A percentile compares a stretch with the other conserved stretches of the same genome.
Evolutionary conservation across 257 asterid species (phyloP).

Genomic region (Apocynum venetum): DNA sequence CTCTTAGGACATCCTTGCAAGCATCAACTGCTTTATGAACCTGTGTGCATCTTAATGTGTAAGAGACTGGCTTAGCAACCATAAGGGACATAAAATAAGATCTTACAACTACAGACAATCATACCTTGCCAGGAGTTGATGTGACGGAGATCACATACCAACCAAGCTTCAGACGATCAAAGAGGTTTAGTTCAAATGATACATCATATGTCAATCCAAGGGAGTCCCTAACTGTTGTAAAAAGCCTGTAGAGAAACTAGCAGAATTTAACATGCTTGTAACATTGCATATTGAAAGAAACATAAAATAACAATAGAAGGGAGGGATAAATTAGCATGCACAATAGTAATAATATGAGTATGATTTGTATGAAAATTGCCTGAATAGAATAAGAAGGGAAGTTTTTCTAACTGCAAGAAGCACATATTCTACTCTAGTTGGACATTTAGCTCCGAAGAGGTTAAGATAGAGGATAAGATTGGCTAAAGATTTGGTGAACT

Average conservation of each 20-base stretch:
- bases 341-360: background rate
- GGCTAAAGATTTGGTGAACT: background rate
- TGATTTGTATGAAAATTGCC: background rate
- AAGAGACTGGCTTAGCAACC: conserved; percentile 19
- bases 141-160: conserved; percentile 98
- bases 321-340: background rate
- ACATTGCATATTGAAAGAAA: background rate
- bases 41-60: conserved; percentile 35
- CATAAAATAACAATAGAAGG: background rate
- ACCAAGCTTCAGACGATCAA: conserved; percentile 96
- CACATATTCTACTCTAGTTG: background rate
- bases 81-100: conserved; percentile 13
- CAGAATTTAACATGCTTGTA: background rate
- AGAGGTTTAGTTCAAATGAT: conserved; percentile 92
- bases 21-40: conserved; percentile 99
- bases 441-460: background rate
- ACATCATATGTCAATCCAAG: conserved; percentile 98
- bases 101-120: background rate
- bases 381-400: background rate
- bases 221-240: conserved; percentile 97
- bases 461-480: background rate
- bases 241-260: conserved; percentile 54
- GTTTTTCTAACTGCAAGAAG: background rate
- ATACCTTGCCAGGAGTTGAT: conserved; percentile 96
- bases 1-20: conserved; percentile 95